Conservation (phyloP, 129 eudicot genomes). For the Dittrichia graveolens region DNA sequence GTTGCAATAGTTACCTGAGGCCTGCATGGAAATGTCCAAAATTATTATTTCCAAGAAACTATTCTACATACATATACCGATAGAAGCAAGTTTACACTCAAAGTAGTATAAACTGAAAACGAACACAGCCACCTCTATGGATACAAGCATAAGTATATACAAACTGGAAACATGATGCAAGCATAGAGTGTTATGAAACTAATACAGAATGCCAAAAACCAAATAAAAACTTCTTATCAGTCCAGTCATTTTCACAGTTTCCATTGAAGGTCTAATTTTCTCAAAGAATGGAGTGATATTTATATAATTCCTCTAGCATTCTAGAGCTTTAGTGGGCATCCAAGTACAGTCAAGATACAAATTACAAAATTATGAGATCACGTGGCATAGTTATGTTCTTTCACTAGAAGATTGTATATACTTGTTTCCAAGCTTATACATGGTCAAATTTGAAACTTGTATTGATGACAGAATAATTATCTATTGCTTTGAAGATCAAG, state of each 20-base stretch:
- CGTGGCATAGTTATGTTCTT: neutral
- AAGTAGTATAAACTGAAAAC: neutral
- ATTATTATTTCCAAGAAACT: constrained; percentile 19
- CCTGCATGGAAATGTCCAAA: constrained; percentile 39
- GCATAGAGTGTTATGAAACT: neutral
- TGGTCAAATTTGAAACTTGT: neutral
- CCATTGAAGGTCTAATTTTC: neutral
- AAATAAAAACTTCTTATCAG: neutral
- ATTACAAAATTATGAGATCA: neutral
- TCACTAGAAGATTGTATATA: neutral
- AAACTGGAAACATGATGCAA: neutral
- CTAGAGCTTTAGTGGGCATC: neutral
- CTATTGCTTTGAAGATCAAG: neutral
- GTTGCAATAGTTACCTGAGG: constrained; percentile 63
- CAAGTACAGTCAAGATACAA: neutral
- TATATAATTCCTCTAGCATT: constrained; percentile 6
- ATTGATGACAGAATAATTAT: neutral
- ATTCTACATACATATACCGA: constrained; percentile 9
- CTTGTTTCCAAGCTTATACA: neutral
- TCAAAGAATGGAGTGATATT: neutral
- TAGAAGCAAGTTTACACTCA: neutral
- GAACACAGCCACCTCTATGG: neutral
- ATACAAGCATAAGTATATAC: constrained; percentile 15
- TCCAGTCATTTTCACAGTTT: neutral
- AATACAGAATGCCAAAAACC: neutral